phyloP scores from a whole-genome alignment of 805 yeast genomes.

The Saturnispora quitensis region DNA sequence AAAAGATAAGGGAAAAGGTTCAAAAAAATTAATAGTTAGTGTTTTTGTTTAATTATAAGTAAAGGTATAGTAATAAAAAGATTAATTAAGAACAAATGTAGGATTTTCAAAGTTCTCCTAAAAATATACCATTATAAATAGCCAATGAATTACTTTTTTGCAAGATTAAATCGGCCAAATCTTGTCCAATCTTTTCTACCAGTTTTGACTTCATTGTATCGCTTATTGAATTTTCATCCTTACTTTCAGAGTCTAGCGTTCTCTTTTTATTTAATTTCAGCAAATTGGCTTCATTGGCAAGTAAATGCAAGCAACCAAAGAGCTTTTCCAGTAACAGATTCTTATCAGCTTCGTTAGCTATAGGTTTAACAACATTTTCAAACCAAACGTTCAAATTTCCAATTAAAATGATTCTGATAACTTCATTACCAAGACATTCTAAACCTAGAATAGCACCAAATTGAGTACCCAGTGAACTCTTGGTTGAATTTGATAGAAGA shows the following conservation, averaged over 20 bases:
- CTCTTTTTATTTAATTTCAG: slow-evolving; percentile 10
- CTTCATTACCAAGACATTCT: slow-evolving; percentile 77
- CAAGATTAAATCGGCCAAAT: slow-evolving; percentile 41
- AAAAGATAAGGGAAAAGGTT: neutral
- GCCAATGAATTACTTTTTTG: slow-evolving; percentile 40
- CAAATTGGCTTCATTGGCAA: slow-evolving; percentile 31
- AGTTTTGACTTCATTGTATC: slow-evolving; percentile 32
- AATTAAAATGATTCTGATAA: slow-evolving; percentile 69
- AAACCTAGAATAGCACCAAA: slow-evolving; percentile 88
- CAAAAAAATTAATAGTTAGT: neutral
- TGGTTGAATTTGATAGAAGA: slow-evolving; percentile 58
- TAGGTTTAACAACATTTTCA: slow-evolving; percentile 33
- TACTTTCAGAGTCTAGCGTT: slow-evolving; percentile 16
- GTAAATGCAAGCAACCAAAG: slow-evolving; percentile 44
- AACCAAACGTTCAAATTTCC: slow-evolving; percentile 85
- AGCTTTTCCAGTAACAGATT: slow-evolving; percentile 23
- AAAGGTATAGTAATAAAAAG: neutral
- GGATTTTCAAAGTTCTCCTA: slow-evolving; percentile 43
- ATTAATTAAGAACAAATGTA: neutral
- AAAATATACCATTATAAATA: slow-evolving; percentile 57
- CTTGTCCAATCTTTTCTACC: slow-evolving; percentile 50
- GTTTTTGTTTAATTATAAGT: neutral
- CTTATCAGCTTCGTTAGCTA: slow-evolving; percentile 23
- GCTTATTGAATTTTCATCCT: slow-evolving; percentile 15
- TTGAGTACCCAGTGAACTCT: slow-evolving; percentile 79